Base-by-base conservation (phyloP, 352 stramenopile species). In the Phytopythium vexans region DNA sequence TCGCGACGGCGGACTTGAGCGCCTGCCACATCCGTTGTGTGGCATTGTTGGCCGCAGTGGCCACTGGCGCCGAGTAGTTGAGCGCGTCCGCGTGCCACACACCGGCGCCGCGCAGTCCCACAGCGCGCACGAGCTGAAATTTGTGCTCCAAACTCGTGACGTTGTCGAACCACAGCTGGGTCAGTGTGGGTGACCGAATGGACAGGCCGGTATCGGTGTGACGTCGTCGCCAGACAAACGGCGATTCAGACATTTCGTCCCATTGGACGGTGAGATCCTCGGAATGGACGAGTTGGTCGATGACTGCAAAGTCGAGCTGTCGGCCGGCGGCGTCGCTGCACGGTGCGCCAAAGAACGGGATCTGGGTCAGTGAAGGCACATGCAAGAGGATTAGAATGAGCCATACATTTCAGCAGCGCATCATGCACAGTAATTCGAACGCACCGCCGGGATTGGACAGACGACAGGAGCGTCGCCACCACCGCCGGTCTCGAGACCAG, bases 41-140 rank as follows among this genome's bases (percentile, higher is more conserved):
- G 55, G 80, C 79, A 37, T 75, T 63, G 14, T 15, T 32, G 14
- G 66, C 63, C 14, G 48, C 41, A 4, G 40, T 34, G 32, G 12
- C 21, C 15, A 15, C 12, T 35, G n/a, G 31, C 12, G 16, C 52
- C 36, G 37, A 49, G 60, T 91, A 91, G 62, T 88, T 74, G n/a
- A 92, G 61, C 33, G 77, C 70, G 55, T 92, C 82, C 36, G 76
- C 78, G 54, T 94, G 85, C 84, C 84, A 94, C 84, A 94, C 92
- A 55, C 81, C 84, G 8, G 80, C 70, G 12, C 84, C 84, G 7
- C 75, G 71, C 16, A 94, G 68, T 1, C 60, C 66, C 4, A 86
- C 55, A 15, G 74, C 51, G 3, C 51, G 56, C 12, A 82, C 79
- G 38, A 94, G 62, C 3, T 51, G 43, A 52, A 82, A 85, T 64